Evolutionary conservation across 2,329 filamentous ascomycete species (phyloP).

Genomic region (Venturia pyrina): DNA sequence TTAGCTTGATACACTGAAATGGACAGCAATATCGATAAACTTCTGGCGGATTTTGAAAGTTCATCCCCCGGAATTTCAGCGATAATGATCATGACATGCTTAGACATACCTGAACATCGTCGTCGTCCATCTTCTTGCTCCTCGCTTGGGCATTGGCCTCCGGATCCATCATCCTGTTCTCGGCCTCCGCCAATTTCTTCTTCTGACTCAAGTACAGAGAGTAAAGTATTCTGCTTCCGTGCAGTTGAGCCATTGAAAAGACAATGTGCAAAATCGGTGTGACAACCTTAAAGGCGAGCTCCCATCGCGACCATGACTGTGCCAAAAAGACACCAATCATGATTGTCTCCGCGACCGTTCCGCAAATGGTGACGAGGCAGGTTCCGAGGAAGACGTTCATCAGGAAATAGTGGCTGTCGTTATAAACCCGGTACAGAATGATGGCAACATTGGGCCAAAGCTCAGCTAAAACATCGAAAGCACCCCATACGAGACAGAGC

Average conservation of each 20-base stretch:
- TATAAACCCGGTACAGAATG: constrained; percentile 34
- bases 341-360: constrained; percentile 32
- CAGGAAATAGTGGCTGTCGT: constrained; percentile 29
- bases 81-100: not conserved
- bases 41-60: not conserved
- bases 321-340: constrained; percentile 37
- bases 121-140: not conserved
- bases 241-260: constrained; percentile 33
- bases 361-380: constrained; percentile 27
- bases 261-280: constrained; percentile 34
- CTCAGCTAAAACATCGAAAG: constrained; percentile 38
- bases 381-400: constrained; percentile 28
- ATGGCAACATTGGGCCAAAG: constrained; percentile 38
- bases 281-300: constrained; percentile 32
- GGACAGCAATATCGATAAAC: not conserved
- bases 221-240: constrained; percentile 33
- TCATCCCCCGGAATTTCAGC: not conserved
- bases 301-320: constrained; percentile 31
- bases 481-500: constrained; percentile 32
- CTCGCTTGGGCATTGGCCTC: not conserved
- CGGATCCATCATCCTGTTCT: constrained; percentile 4
- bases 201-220: constrained; percentile 27
- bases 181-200: constrained; percentile 11
- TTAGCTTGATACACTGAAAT: not conserved
- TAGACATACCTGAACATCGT: not conserved